Conservation (phyloP, 1,284 basidiomycete species). For the Acaromyces ingoldii region DNA sequence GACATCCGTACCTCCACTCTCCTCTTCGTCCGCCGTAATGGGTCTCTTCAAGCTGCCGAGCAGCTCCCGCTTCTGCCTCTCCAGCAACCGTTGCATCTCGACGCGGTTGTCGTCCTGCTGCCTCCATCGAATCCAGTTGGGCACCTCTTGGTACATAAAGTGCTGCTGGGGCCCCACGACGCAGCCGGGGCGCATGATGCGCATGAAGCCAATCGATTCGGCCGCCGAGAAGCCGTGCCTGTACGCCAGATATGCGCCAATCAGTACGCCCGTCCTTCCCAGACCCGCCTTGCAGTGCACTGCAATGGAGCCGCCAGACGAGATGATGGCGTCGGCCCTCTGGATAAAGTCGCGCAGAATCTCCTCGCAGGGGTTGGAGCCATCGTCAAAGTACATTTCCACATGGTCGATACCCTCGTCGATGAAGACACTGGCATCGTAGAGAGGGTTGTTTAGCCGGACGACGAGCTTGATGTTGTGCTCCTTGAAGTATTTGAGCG, state of each 20-base stretch:
- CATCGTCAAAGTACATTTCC: constrained; percentile 87
- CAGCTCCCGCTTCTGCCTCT: constrained; percentile 3
- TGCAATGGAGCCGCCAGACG: constrained; percentile 73
- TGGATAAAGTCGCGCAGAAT: constrained; percentile 87
- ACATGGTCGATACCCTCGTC: constrained; percentile 82
- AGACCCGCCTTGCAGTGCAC: constrained; percentile 86
- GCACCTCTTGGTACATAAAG: constrained; percentile 77
- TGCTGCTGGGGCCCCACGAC: constrained; percentile 80
- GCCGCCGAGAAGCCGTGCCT: constrained; percentile 98
- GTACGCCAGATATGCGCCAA: constrained; percentile 91
- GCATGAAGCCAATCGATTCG: constrained; percentile 97
- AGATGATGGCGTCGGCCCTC: constrained; percentile 71
- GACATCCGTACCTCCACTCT: neutral
- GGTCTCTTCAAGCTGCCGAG: constrained; percentile 1
- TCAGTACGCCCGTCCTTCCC: constrained; percentile 86
- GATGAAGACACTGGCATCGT: constrained; percentile 77
- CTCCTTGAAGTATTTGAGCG: constrained; percentile 84
- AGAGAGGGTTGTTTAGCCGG: constrained; percentile 88
- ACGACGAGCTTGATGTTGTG: constrained; percentile 85
- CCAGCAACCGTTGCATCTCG: constrained; percentile 7
- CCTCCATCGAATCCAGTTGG: constrained; percentile 46
- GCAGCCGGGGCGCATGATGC: constrained; percentile 89
- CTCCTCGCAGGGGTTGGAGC: constrained; percentile 92
- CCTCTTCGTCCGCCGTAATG: constrained; percentile 14
- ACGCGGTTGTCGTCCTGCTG: constrained; percentile 25